A percentile compares a stretch with the other conserved stretches of the same genome.
Evolutionary conservation across 2,329 filamentous ascomycete genomes (phyloP).

Genomic region (Curvularia lunata): DNA sequence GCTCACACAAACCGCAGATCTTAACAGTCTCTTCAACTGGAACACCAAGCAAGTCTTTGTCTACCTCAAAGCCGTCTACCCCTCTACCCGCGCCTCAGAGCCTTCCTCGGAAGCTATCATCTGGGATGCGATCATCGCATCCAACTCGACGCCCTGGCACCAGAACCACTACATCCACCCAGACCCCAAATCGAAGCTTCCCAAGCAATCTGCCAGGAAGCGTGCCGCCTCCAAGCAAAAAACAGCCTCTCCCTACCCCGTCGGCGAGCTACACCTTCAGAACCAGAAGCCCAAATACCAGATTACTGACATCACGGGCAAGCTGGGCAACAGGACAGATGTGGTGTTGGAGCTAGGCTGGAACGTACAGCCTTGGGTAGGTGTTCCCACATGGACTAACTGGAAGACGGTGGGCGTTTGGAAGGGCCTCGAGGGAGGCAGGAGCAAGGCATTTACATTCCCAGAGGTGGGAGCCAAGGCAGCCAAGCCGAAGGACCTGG

Average conservation of each 20-base stretch:
- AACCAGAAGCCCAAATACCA: conserved; percentile 96
- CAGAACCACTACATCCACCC: conserved; percentile 60
- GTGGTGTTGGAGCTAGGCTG: conserved; percentile 84
- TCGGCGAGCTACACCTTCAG: conserved; percentile 76
- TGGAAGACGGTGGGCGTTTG: conserved; percentile 62
- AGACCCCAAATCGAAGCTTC: conserved; percentile 61
- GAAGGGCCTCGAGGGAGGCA: conserved; percentile 69
- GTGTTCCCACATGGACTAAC: conserved; percentile 78
- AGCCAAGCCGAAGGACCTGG: conserved; percentile 58
- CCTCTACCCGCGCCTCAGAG: conserved; percentile 52
- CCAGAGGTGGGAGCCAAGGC: conserved; percentile 71
- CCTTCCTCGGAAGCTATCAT: conserved; percentile 74
- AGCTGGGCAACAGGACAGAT: conserved; percentile 74
- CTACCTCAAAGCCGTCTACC: conserved; percentile 84
- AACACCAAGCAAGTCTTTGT: conserved; percentile 99
- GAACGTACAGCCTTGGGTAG: conserved; percentile 98
- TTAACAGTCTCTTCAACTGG: conserved; percentile 94
- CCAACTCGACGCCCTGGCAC: conserved; percentile 64
- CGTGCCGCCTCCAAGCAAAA: conserved; percentile 19
- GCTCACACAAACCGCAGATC: conserved; percentile 59
- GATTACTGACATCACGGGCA: conserved; percentile 86
- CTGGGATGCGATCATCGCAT: conserved; percentile 94
- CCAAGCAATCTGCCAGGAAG: conserved; percentile 48
- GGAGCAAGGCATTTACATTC: conserved; percentile 68
- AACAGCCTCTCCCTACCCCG: conserved; percentile 45